Base-by-base conservation (phyloP, 768 basidiomycete genomes). In the Boletus vinaceobasis region DNA sequence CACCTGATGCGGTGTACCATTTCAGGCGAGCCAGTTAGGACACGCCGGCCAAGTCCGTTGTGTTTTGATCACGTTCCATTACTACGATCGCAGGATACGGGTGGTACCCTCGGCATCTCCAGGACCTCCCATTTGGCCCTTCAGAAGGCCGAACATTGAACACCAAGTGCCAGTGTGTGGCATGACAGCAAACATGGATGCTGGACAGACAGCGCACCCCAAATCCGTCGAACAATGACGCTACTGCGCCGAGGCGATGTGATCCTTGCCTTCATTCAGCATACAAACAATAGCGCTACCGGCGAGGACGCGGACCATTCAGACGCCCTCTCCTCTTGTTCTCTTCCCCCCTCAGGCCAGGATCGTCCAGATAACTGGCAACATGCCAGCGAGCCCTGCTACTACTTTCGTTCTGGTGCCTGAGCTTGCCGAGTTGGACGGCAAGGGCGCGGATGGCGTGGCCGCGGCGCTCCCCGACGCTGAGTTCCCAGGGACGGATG, bases 161-260 rank as follows among this genome's bases (percentile, higher is more conserved):
- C 29, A 37, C 36, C 47, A n/a, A 35, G 5, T 27, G 11, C 32
- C n/a, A n/a, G n/a, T n/a, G 31, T 19, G 38, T 53, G 52, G 52
- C 39, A 53, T 36, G n/a, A 44, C 56, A 37, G 57, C 57, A 40
- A 31, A 7, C 17, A 40, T 49, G 15, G 48, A 52, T n/a, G 27
- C n/a, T n/a, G n/a, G n/a, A n/a, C n/a, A n/a, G 31, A 9, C 45
- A 32, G 33, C 8, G 21, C 19, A 32, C 45, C 31, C 57, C 38
- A 53, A 46, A 53, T 47, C 29, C 23, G 48, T 52, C 42, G 1
- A 32, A 33, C 52, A 52, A 64, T 53, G 58, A 49, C 58, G 44
- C 56, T 39, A 32, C 48, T 32, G 9, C 4, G n/a, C n/a, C n/a
- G n/a, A n/a, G n/a, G n/a, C n/a, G n/a, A n/a, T n/a, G n/a, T n/a